Base-by-base conservation (phyloP, 1,284 basidiomycete genomes). In the Bondarzewia mesenterica region DNA sequence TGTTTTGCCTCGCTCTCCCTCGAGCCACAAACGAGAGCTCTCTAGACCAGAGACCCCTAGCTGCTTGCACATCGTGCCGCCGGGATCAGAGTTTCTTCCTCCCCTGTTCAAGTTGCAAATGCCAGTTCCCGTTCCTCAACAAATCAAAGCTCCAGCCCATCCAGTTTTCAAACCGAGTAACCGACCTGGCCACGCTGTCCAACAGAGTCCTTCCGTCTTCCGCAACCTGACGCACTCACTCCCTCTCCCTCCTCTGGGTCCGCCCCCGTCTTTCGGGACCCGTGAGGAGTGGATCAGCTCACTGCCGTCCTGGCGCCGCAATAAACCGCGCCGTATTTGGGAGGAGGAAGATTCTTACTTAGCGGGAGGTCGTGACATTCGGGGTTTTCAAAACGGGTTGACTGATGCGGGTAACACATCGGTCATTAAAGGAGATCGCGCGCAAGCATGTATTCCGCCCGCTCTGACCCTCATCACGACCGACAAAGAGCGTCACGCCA, bases 391-490 rank as follows among this genome's bases (percentile, higher is more conserved):
- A 54, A 64, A 66, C 68, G 85, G 85, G 85, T 86, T 88, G 79
- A 72, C 75, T 64, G 61, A 60, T 58, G 67, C 69, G 69, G 68
- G 56, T 53, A 73, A 84, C 84, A 82, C 78, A 70, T 63, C 74
- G 62, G 80, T 77, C 71, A 86, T 84, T 85, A 86, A 88, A 85
- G 85, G 85, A 78, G 62, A 73, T 67, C 80, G 69, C 78, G 82
- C 80, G 77, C 73, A 85, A 77, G 80, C 81, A 78, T 82, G 80
- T 73, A 75, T 82, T 81, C 82, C 83, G 82, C 85, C 85, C 84
- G 66, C 73, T 66, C 70, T 67, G 53, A 65, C 65, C 50, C 58
- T 68, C 37, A 23, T 41, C 48, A 46, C 39, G 23, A 41, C 42
- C 7, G 26, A 46, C 20, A 47, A 49, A n/a, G 46, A 44, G 14